Conservation (phyloP, 306 rosid genomes). For the Castanopsis chinensis region DNA sequence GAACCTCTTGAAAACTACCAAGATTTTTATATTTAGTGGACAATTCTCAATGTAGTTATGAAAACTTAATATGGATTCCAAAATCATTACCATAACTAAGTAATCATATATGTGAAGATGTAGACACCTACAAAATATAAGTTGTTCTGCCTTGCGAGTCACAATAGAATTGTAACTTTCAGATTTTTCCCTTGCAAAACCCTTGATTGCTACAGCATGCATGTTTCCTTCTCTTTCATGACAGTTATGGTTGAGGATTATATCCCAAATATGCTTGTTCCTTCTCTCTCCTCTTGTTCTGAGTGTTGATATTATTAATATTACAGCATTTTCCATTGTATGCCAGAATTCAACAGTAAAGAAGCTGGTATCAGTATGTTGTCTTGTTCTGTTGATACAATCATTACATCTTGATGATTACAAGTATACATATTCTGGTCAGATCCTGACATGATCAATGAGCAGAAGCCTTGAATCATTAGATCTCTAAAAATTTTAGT, state of each 20-base stretch:
- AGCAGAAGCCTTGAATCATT: not conserved
- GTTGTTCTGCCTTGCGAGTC: not conserved
- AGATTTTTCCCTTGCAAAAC: not conserved
- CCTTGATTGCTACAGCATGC: not conserved
- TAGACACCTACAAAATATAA: not conserved
- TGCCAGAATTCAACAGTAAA: not conserved
- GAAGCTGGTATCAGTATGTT: not conserved
- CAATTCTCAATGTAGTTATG: not conserved
- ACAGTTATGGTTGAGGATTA: not conserved
- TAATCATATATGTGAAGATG: not conserved
- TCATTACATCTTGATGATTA: not conserved
- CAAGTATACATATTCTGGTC: not conserved
- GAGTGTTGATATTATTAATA: not conserved
- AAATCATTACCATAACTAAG: not conserved
- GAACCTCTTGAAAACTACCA: too few relatives aligned
- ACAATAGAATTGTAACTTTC: not conserved
- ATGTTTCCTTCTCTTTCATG: not conserved
- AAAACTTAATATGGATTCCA: not conserved
- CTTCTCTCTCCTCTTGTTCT: not conserved
- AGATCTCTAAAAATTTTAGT: not conserved
- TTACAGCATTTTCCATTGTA: not conserved
- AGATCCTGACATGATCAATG: not conserved
- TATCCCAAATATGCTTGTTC: not conserved
- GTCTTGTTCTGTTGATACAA: not conserved
- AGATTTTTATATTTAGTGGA: not conserved